Percentiles rank a stretch among this genome's conserved stretches.
These are phyloP conservation scores for Cylindrotheca fusiformis DNA, from an alignment of 108 stramenopile species.

Conservation along the genomic window DNA sequence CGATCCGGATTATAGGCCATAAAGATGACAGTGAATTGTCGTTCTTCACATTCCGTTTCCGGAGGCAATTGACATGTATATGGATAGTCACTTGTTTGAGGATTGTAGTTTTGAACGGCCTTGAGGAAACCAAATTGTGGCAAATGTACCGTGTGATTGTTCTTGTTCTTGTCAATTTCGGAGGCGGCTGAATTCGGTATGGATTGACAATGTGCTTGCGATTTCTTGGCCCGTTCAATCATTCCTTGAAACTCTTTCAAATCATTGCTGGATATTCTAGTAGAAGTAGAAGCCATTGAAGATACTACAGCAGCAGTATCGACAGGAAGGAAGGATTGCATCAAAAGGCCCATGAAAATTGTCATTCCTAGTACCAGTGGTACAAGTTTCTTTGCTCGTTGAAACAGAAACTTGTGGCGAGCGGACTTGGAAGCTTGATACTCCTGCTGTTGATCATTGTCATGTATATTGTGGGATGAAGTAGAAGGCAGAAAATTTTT, in stretches of 20 bases:
- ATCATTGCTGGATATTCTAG: too few relatives aligned
- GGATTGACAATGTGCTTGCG: neutral
- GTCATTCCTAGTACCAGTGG: too few relatives aligned
- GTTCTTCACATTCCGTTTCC: slow-evolving; percentile 46
- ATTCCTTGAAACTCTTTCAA: neutral
- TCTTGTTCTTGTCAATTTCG: neutral
- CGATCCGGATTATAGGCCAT: slow-evolving; percentile 64
- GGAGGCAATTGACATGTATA: slow-evolving; percentile 51
- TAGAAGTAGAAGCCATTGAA: too few relatives aligned
- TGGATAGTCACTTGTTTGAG: slow-evolving; percentile 1
- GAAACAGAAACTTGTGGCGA: too few relatives aligned
- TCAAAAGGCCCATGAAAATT: too few relatives aligned
- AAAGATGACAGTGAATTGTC: slow-evolving; percentile 56
- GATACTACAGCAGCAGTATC: too few relatives aligned
- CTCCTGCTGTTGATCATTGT: too few relatives aligned
- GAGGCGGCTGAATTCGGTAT: neutral
- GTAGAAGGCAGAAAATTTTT: too few relatives aligned
- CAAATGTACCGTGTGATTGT: slow-evolving; percentile 14
- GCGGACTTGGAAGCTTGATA: too few relatives aligned
- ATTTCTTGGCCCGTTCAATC: neutral
- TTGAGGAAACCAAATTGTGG: slow-evolving; percentile 44
- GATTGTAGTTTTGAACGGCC: slow-evolving; percentile 11
- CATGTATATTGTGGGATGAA: too few relatives aligned
- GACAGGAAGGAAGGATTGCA: too few relatives aligned
- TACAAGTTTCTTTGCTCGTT: too few relatives aligned